These are phyloP conservation scores for Trichoderma pleuroti DNA, from an alignment of 2,329 filamentous ascomycete genomes.

Conservation along the genomic window DNA sequence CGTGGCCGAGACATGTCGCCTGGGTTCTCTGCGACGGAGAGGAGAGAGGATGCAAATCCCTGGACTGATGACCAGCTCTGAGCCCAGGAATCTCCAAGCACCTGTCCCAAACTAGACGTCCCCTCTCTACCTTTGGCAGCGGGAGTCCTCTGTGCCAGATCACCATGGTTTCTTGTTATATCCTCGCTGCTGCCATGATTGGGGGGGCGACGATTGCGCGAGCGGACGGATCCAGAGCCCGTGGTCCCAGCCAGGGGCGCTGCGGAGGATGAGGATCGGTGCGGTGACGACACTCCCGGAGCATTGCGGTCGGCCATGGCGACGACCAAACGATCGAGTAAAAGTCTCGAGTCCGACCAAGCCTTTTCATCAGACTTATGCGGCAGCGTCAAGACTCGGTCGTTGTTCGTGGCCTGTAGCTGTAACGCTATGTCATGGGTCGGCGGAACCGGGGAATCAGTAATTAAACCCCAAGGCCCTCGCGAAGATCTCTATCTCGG, in stretches of 20 bases:
- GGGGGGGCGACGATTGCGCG: slow-evolving; percentile 49
- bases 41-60: slow-evolving; percentile 47
- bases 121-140: neutral
- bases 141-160: neutral
- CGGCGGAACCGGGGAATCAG: neutral
- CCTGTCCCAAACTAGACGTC: slow-evolving; percentile 30
- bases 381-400: slow-evolving; percentile 2
- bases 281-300: slow-evolving; percentile 32
- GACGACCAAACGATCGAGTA: slow-evolving; percentile 33
- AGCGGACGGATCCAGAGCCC: slow-evolving; percentile 41
- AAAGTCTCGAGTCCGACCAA: slow-evolving; percentile 28
- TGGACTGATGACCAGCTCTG: slow-evolving; percentile 56
- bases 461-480: slow-evolving; percentile 14
- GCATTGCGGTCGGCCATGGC: slow-evolving; percentile 37
- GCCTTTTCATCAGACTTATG: slow-evolving; percentile 33
- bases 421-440: neutral
- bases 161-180: neutral
- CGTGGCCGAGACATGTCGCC: slow-evolving; percentile 23
- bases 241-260: slow-evolving; percentile 41
- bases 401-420: slow-evolving; percentile 1
- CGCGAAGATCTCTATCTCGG: slow-evolving; percentile 12
- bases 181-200: slow-evolving; percentile 26
- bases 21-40: slow-evolving; percentile 29
- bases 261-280: slow-evolving; percentile 46
- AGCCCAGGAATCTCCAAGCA: slow-evolving; percentile 50